These are phyloP conservation scores for Cladobotryum protrusum DNA, from an alignment of 2,329 filamentous ascomycete species.

Conservation along the genomic window DNA sequence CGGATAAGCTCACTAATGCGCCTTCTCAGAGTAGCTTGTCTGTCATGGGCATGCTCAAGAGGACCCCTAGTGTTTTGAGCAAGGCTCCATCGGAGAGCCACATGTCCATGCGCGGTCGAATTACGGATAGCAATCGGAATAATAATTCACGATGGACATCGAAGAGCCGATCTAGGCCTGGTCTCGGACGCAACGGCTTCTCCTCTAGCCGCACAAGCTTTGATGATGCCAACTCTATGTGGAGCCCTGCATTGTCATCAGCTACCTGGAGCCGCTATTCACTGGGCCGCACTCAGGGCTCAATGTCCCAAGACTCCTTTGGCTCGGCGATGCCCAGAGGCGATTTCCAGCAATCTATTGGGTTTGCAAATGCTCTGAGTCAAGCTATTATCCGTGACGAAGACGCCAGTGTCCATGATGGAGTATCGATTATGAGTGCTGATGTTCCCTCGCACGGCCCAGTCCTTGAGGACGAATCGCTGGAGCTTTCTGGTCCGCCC, in stretches of 20 bases:
- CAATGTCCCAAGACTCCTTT: constrained; percentile 88
- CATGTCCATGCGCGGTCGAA: constrained; percentile 63
- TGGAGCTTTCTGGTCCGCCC: constrained; percentile 88
- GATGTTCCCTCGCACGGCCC: constrained; percentile 46
- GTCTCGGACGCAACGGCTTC: constrained; percentile 69
- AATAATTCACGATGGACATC: constrained; percentile 69
- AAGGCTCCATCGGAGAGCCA: constrained; percentile 83
- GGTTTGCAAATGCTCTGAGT: constrained; percentile 92
- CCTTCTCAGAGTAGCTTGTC: constrained; percentile 60
- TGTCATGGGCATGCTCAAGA: constrained; percentile 70
- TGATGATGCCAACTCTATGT: constrained; percentile 83
- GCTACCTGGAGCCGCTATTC: constrained; percentile 96
- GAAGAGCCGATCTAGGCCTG: constrained; percentile 75
- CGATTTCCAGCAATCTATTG: constrained; percentile 93
- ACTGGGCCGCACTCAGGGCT: constrained; percentile 81
- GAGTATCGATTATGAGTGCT: constrained; percentile 51
- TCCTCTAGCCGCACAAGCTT: constrained; percentile 91
- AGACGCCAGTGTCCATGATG: constrained; percentile 47
- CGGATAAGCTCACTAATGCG: constrained; percentile 32
- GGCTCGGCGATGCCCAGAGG: constrained; percentile 66
- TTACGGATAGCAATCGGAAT: constrained; percentile 49
- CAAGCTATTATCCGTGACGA: constrained; percentile 96
- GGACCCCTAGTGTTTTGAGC: constrained; percentile 85
- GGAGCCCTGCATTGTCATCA: constrained; percentile 79
- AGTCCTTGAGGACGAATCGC: constrained; percentile 86